Base-by-base conservation (phyloP, 352 stramenopile genomes). In the Elongisporangium prolatum region DNA sequence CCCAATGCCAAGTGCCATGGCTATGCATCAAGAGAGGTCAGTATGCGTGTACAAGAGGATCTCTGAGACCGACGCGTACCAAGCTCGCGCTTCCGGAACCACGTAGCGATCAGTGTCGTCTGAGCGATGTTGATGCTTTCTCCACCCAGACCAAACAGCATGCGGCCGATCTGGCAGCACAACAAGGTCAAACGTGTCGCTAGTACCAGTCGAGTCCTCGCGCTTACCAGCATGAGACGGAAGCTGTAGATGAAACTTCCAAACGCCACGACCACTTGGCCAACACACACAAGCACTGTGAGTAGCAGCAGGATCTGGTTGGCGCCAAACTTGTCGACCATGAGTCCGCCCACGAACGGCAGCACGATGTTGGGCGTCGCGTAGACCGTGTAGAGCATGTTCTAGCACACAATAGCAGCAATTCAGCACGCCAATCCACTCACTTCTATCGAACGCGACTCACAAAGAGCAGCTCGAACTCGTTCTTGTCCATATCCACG, bases 361-460 rank as follows among this genome's bases (percentile, higher is more conserved):
- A 96, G 57, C 16, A 96, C 54, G 44, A 94, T 84, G 60, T 95
- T 96, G 2, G 87, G 87, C 16, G 86, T 78, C 51, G 76, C 86
- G 67, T 95, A 94, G 18, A 94, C 57, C 21, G 80, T 91, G 71
- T 97, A 97, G 17, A 97, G 72, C 54, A 95, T 60, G 56, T 85
- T 91, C 74, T 92, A 81, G 3, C 64, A 21, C 16, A 10, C 8
- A 8, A 28, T n/a, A 34, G 11, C 48, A 9, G 5, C 51, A 8
- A 9, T 7, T 38, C 24, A 38, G 8, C 2, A 38, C 28, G 4
- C 4, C 28, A 10, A 17, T 21, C 20, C 11, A 9, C 22, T 25
- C 47, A 37, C n/a, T n/a, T n/a, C n/a, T n/a, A n/a, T n/a, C 13
- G 3, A 7, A 9, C 48, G 4, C 38, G 20, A 60, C n/a, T 24